Percentiles rank a stretch among this genome's conserved stretches.
Conservation (phyloP, 495 filamentous ascomycete species). For the Xylaria curta region DNA sequence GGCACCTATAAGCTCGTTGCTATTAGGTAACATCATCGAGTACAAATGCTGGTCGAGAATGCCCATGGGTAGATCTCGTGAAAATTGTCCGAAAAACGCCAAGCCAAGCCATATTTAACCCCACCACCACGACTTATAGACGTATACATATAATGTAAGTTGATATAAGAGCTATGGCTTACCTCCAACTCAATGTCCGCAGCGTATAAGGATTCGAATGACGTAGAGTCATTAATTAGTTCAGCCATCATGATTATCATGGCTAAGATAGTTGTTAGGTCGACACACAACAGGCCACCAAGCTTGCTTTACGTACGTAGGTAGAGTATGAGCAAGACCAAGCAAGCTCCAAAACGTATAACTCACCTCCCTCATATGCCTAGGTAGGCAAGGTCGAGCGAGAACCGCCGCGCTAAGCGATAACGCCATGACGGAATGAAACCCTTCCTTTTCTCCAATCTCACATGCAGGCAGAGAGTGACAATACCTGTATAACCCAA, state of each 20-base stretch:
- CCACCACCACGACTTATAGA: neutral
- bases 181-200: neutral
- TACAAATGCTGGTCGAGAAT: neutral
- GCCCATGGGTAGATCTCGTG: conserved; percentile 1
- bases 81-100: conserved; percentile 10
- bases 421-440: neutral
- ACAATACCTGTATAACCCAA: too few species aligned
- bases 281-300: too few species aligned
- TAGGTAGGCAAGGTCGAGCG: neutral
- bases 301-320: neutral
- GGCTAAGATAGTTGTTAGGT: too few species aligned
- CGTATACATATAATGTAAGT: too few species aligned
- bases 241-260: too few species aligned
- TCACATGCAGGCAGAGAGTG: too few species aligned
- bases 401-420: conserved; percentile 20
- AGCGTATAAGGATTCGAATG: neutral
- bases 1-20: neutral
- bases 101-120: conserved; percentile 10
- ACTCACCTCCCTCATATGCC: neutral
- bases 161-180: too few species aligned
- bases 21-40: conserved; percentile 19
- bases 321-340: neutral
- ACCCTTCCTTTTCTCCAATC: too few species aligned
- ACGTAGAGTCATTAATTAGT: too few species aligned
- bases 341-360: neutral